Conservation (phyloP, 495 filamentous ascomycete genomes). For the Achaetomiella virescens region DNA sequence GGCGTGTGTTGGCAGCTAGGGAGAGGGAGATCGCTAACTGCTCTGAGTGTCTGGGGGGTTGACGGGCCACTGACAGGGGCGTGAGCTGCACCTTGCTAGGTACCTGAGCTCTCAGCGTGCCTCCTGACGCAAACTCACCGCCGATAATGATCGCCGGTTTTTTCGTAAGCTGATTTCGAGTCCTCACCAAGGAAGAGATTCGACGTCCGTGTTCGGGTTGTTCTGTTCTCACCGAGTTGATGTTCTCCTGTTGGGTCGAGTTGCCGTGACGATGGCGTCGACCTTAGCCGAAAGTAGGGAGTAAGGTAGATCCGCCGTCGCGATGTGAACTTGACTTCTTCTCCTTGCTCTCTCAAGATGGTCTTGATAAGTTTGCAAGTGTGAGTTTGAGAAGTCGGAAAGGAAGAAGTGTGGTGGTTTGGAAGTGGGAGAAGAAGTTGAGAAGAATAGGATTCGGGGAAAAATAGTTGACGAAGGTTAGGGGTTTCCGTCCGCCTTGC, state of each 20-base stretch:
- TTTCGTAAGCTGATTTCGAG: neutral
- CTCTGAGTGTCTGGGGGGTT: slow-evolving; percentile 23
- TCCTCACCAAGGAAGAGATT: neutral
- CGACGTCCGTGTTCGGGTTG: neutral
- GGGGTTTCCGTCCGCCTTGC: neutral
- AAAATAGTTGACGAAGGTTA: neutral
- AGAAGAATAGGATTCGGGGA: neutral
- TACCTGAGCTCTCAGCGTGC: slow-evolving; percentile 1
- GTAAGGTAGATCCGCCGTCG: neutral
- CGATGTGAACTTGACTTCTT: neutral
- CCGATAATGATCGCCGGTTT: neutral
- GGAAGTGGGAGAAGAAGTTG: neutral
- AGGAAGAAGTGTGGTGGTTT: neutral
- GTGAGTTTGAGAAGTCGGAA: neutral
- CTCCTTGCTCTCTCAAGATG: neutral
- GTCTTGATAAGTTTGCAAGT: neutral
- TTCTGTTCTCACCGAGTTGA: neutral
- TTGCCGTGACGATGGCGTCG: neutral
- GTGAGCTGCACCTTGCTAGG: neutral
- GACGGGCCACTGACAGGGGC: slow-evolving; percentile 20
- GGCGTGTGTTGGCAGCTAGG: slow-evolving; percentile 3
- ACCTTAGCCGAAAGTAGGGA: neutral
- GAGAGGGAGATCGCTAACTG: slow-evolving; percentile 12
- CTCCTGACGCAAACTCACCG: neutral
- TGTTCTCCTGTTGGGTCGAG: neutral